Evolutionary conservation across 75 land plant species (phyloP).

Genomic region (Chamaecyparis obtusa): DNA sequence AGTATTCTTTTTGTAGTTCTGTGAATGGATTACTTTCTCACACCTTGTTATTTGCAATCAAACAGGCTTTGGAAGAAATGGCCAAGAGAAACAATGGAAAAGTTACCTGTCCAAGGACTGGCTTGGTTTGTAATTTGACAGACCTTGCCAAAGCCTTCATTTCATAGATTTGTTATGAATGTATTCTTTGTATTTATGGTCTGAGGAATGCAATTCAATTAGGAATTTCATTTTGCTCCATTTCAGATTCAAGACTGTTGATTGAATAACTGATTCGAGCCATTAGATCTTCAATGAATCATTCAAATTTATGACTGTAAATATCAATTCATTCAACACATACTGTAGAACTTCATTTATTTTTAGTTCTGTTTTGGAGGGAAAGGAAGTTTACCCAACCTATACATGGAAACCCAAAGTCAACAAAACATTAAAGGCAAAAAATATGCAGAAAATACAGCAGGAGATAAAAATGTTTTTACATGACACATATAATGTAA

Average conservation of each 20-base stretch:
- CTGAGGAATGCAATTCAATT: not conserved
- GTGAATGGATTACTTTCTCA: not conserved
- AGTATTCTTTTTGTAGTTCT: not conserved
- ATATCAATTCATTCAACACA: not conserved
- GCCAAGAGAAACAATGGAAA: conserved; percentile 75
- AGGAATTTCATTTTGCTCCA: not conserved
- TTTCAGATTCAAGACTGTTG: not conserved
- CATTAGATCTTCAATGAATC: not conserved
- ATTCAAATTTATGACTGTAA: not conserved
- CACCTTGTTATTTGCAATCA: conserved; percentile 1
- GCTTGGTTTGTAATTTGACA: conserved; percentile 62
- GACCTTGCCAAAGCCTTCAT: conserved; percentile 86
- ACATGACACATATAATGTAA: too few species aligned
- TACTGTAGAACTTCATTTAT: not conserved
- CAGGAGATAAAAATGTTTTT: too few species aligned
- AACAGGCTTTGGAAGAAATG: conserved; percentile 97
- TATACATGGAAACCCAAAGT: not conserved
- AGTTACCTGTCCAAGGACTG: conserved; percentile 91
- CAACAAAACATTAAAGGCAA: not conserved
- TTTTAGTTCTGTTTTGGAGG: not conserved
- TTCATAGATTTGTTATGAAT: conserved; percentile 33
- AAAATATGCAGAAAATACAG: not conserved
- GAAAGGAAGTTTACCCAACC: not conserved
- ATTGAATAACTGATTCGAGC: not conserved
- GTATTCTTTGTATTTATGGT: not conserved